Evolutionary conservation across 495 filamentous ascomycete genomes (phyloP).

Genomic region (Cercophora samala): DNA sequence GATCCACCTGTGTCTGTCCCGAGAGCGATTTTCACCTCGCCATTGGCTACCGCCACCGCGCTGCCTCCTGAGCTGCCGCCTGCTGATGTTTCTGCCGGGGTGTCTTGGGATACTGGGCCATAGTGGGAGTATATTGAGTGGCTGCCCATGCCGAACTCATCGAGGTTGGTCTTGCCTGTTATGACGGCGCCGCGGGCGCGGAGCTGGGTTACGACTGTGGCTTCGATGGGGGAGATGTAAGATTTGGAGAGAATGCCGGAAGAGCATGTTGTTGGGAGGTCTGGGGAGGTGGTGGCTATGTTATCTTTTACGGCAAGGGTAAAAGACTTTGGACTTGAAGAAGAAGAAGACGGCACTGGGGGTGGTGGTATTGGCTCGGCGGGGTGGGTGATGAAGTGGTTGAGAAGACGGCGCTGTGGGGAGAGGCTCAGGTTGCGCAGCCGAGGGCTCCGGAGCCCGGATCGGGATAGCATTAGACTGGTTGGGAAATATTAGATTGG

Average conservation of each 20-base stretch:
- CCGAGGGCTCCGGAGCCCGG: constrained; percentile 24
- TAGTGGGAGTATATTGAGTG: constrained; percentile 74
- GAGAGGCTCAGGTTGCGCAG: constrained; percentile 22
- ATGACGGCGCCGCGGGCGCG: constrained; percentile 62
- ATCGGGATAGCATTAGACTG: constrained; percentile 23
- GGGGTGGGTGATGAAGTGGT: constrained; percentile 30
- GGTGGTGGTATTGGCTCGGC: constrained; percentile 9
- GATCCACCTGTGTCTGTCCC: constrained; percentile 96
- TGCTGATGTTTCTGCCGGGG: constrained; percentile 48
- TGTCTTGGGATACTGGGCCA: constrained; percentile 55
- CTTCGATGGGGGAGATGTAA: constrained; percentile 74
- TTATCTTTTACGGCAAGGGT: constrained; percentile 83
- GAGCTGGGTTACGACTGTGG: constrained; percentile 70
- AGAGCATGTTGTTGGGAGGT: constrained; percentile 71
- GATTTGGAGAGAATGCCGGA: constrained; percentile 64
- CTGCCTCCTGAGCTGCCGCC: constrained; percentile 95
- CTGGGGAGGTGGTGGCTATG: constrained; percentile 59
- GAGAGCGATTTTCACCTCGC: constrained; percentile 71
- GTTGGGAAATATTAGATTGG: neutral
- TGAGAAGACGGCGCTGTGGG: constrained; percentile 30
- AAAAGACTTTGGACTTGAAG: constrained; percentile 15
- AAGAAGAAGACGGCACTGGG: neutral
- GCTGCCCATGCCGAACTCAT: constrained; percentile 98
- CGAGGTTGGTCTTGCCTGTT: constrained; percentile 82
- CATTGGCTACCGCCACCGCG: constrained; percentile 75